Conservation (phyloP, 177 flowering plant species). For the Telopea speciosissima region DNA sequence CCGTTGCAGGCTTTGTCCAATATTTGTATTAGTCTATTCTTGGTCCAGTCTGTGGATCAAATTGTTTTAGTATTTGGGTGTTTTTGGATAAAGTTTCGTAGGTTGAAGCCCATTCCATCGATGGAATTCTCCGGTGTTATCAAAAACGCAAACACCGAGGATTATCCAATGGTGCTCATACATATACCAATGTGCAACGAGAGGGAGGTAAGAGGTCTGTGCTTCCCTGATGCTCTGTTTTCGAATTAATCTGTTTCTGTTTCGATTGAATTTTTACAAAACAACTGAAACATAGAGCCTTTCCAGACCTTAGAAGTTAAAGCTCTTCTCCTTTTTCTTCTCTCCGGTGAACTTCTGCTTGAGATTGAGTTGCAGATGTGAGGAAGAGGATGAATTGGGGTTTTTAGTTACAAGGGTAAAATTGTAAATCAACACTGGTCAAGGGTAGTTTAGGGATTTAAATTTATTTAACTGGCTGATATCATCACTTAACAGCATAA, state of each 20-base stretch:
- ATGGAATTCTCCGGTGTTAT: constrained; percentile 19
- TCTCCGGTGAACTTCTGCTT: too few relatives aligned
- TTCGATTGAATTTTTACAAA: not conserved
- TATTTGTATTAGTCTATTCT: constrained; percentile 49
- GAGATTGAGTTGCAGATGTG: too few relatives aligned
- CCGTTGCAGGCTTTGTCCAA: constrained; percentile 47
- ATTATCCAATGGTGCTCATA: constrained; percentile 61
- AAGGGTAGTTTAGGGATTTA: too few relatives aligned
- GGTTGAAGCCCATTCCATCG: constrained; percentile 40
- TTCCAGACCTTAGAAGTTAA: too few relatives aligned
- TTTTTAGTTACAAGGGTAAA: too few relatives aligned
- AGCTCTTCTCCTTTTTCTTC: too few relatives aligned
- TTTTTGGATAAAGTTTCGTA: constrained; percentile 49
- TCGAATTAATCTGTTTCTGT: not conserved
- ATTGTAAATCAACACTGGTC: too few relatives aligned
- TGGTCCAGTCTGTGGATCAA: constrained; percentile 63
- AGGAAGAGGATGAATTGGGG: too few relatives aligned
- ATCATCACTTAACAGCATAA: too few relatives aligned
- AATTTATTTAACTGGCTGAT: too few relatives aligned
- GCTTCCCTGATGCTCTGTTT: constrained; percentile 9
- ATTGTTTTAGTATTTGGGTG: constrained; percentile 46
- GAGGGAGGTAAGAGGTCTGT: constrained; percentile 78
- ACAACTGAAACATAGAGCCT: too few relatives aligned
- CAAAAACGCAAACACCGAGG: constrained; percentile 22
- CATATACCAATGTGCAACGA: constrained; percentile 83